phyloP scores from a whole-genome alignment of 352 stramenopile species.

The Pilasporangium apinafurcum region DNA sequence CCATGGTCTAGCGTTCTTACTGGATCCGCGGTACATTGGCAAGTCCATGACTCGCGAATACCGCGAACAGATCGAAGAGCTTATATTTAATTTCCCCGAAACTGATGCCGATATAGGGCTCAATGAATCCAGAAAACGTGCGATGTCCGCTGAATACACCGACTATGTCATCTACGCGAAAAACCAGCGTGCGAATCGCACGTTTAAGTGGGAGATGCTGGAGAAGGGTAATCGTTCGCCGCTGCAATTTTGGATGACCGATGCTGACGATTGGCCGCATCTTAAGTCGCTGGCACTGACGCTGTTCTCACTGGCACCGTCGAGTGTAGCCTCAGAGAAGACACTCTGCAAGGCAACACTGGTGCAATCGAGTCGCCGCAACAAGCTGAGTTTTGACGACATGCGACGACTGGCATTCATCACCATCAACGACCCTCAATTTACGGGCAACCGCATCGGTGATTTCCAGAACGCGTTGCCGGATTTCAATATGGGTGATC shows the following conservation, averaged over 20 bases:
- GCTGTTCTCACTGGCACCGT: conserved; percentile 74
- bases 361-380: conserved; percentile 54
- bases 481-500: conserved; percentile 66
- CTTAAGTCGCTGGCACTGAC: conserved; percentile 66
- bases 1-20: conserved; percentile 61
- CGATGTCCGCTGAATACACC: conserved; percentile 66
- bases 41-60: conserved; percentile 82
- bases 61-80: conserved; percentile 76
- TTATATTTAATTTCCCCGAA: conserved; percentile 79
- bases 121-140: conserved; percentile 62
- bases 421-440: conserved; percentile 78
- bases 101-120: conserved; percentile 54
- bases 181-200: conserved; percentile 71
- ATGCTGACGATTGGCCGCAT: conserved; percentile 73
- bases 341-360: conserved; percentile 60
- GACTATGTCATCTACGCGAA: conserved; percentile 82
- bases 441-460: conserved; percentile 36
- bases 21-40: conserved; percentile 76
- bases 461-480: conserved; percentile 54
- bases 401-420: conserved; percentile 76
- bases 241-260: conserved; percentile 75
- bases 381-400: conserved; percentile 69
- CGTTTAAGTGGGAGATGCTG: conserved; percentile 83
- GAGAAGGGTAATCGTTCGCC: conserved; percentile 73
- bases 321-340: conserved; percentile 68